Evolutionary conservation across 2,329 filamentous ascomycete genomes (phyloP).

Genomic region (Aspergillus sergii): DNA sequence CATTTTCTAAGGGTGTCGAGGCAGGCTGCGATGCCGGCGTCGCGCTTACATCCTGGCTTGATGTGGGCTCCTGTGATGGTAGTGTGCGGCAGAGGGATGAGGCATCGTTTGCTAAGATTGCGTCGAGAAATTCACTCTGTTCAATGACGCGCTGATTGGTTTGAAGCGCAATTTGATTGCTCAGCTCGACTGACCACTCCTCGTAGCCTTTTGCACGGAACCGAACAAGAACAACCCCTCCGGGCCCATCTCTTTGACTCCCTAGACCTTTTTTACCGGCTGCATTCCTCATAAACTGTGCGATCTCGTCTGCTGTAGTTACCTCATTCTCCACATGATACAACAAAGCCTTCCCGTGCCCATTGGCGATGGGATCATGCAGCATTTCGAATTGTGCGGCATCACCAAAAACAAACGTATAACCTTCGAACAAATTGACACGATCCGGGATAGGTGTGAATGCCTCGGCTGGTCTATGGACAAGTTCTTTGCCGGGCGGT

Average conservation of each 20-base stretch:
- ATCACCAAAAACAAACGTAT: slow-evolving; percentile 87
- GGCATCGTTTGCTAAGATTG: slow-evolving; percentile 80
- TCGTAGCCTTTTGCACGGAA: slow-evolving; percentile 62
- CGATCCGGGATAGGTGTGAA: slow-evolving; percentile 72
- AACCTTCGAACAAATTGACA: slow-evolving; percentile 76
- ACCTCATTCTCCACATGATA: slow-evolving; percentile 62
- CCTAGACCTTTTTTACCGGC: slow-evolving; percentile 74
- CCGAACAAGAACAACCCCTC: slow-evolving; percentile 74
- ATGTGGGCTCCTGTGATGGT: slow-evolving; percentile 44
- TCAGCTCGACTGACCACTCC: slow-evolving; percentile 71
- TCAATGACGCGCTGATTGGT: slow-evolving; percentile 82
- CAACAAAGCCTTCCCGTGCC: slow-evolving; percentile 78
- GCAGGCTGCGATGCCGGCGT: slow-evolving; percentile 8
- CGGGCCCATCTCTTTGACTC: slow-evolving; percentile 65
- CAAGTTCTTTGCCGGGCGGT: slow-evolving; percentile 73
- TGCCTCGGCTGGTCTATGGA: slow-evolving; percentile 65
- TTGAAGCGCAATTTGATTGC: slow-evolving; percentile 67
- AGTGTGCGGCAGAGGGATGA: slow-evolving; percentile 70
- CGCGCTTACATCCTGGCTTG: slow-evolving; percentile 23
- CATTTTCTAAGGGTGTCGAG: slow-evolving; percentile 9
- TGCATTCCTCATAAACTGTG: slow-evolving; percentile 72
- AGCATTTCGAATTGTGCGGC: slow-evolving; percentile 74
- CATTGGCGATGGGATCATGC: slow-evolving; percentile 72
- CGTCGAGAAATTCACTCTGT: slow-evolving; percentile 89
- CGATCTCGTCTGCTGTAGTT: slow-evolving; percentile 74